Base-by-base conservation (phyloP, 306 rosid species). In the Cucumis hystrix region DNA sequence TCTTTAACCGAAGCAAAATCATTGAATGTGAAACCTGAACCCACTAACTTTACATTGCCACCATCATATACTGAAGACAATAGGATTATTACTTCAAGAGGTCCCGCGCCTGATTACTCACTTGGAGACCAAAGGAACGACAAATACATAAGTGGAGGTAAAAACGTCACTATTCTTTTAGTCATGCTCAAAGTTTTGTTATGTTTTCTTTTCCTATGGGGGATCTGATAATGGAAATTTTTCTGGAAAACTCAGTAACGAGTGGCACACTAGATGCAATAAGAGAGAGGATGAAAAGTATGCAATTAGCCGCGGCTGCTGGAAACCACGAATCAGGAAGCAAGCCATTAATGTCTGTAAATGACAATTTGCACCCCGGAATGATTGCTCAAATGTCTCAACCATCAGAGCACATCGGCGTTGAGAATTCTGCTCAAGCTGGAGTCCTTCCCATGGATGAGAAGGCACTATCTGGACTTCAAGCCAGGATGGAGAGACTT, bases 401-500 rank as follows among this genome's bases (percentile, higher is more conserved):
- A 77, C 69, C 87, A 49, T 70, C 91, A 0, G 98, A 89, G 16
- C 85, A 79, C 49, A 78, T 57, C 6, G 83, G 79, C 61, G 43
- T 79, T 1, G 96, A 91, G 78, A 91, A 89, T 82, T 71, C 91
- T 25, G 74, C 87, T 77, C 93, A 87, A 72, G 81, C 87, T 62
- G 91, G 91, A 64, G 97, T 88, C 66, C 97, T 87, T 82, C 99
- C 99, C 11, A 87, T 92, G 91, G 99, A 92, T 76, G 98, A 92
- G 88, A 96, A 83, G 80, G 98, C 98, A 7, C 83, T 96, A 78
- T 96, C 97, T 21, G 98, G 99, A 57, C 99, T 96, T 82, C 99
- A 96, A 80, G 99, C 99, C 2, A 89, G 99, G 61, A 96, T 96
- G 99, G 99, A 96, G 87, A 92, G 99, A 81, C 89, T 96, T 43